Percentiles rank a stretch among this genome's conserved stretches.
These are phyloP conservation scores for Nitzschia sp. DNA, from an alignment of 108 stramenopile species.

Conservation along the genomic window DNA sequence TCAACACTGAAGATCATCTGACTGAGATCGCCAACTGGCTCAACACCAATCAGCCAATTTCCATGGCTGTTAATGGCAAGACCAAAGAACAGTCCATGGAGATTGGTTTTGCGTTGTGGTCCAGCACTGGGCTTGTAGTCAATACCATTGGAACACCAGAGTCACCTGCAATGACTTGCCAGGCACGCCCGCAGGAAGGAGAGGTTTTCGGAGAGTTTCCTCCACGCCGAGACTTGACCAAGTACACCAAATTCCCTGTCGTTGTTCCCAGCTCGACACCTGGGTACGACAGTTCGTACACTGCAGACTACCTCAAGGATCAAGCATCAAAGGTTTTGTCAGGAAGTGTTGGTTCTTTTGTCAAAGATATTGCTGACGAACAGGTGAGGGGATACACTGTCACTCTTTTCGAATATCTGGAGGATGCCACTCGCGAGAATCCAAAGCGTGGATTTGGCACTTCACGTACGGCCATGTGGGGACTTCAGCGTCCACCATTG, in stretches of 20 bases:
- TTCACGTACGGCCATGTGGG: constrained; percentile 74
- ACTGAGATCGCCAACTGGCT: constrained; percentile 51
- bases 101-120: constrained; percentile 61
- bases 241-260: constrained; percentile 74
- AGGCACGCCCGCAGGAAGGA: constrained; percentile 85
- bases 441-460: constrained; percentile 64
- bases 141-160: constrained; percentile 73
- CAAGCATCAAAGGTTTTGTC: constrained; percentile 27
- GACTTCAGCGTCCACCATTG: constrained; percentile 80
- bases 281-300: constrained; percentile 68
- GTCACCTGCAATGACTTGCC: constrained; percentile 78
- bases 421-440: constrained; percentile 59
- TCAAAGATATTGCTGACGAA: constrained; percentile 45
- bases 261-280: constrained; percentile 82
- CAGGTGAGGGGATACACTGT: constrained; percentile 67
- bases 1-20: constrained; percentile 26
- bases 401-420: constrained; percentile 58
- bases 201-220: constrained; percentile 90
- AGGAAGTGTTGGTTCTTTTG: constrained; percentile 24
- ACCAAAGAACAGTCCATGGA: constrained; percentile 48
- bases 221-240: constrained; percentile 56
- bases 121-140: constrained; percentile 74
- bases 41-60: constrained; percentile 52
- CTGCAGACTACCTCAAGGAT: constrained; percentile 47
- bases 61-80: constrained; percentile 74